Evolutionary conservation across 495 filamentous ascomycete species (phyloP), one percentile per base, ranked within the genome.

Genomic region (Jackrogersella minutella): DNA sequence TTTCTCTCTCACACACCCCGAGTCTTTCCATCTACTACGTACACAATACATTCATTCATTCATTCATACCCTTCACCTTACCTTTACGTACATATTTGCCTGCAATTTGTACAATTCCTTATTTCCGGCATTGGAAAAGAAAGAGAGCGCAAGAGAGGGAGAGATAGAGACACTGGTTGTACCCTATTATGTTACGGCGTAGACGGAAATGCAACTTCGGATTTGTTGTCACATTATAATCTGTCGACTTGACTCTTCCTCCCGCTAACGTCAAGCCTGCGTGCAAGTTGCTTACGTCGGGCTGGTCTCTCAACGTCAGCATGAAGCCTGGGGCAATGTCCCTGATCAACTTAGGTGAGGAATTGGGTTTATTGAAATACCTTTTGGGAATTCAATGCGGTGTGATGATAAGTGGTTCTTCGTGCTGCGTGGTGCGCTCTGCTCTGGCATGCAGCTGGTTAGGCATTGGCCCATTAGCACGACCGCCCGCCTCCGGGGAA

Each of bases 271-370:
- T 24, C 44, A 30, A 60, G 24, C 21, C 49, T 53, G 60, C 40
- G 64, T 69, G 41, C 55, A 51, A 49, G 14, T 64, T 36, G 55
- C 55, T 57, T 64, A 64, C 50, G 55, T 60, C 49, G 54, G 54
- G 58, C 56, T 61, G 55, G 40, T 43, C 50, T 53, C 60, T 26
- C 55, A 61, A 63, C 41, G 66, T 64, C 66, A 69, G 66, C 66
- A 69, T 69, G 66, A 69, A 61, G 60, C 57, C 66, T 55, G 41
- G 54, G 49, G 66, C 49, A 54, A 68, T 60, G 66, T 46, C 39
- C 59, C 66, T 47, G 66, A 69, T 64, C 60, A 58, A 64, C 22
- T 64, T 47, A 69, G 66, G 66, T 69, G 22, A 69, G 64, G 28
- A 64, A 57, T 41, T 64, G 30, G 26, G 3, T 58, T 53, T 30